Base-by-base conservation (phyloP, 208 protist species). In the Leishmania amazonensis region DNA sequence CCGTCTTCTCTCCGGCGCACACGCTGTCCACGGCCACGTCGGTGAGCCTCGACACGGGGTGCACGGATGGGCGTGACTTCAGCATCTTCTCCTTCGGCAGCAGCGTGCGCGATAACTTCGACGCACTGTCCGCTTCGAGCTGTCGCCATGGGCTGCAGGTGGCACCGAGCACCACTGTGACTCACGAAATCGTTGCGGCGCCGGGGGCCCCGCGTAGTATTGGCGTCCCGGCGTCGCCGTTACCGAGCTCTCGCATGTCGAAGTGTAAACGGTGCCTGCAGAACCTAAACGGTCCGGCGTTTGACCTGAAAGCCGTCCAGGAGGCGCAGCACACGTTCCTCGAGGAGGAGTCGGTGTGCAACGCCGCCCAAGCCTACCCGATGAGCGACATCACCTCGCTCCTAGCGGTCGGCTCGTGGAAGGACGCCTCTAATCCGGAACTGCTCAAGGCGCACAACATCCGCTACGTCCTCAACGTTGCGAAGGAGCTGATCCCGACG, bases 401-500 rank as follows among this genome's bases (percentile, higher is more conserved):
- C 67, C 72, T 97, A 13, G 96, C 80, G 49, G 83, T 97, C 49
- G 95, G 95, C 42, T 89, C 89, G 40, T 96, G 91, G 91, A 88
- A 87, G 74, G 95, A 97, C 80, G 92, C 93, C 8, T 67, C 81
- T 0, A 79, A 94, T 83, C 87, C 81, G 54, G 79, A 88, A 9
- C 78, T 93, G 70, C 86, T 97, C 45, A 73, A 75, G 17, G 42
- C 68, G 19, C 75, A 90, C 38, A 60, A 77, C 76, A 96, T 97
- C 71, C 86, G 84, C 62, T 93, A 96, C 82, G 87, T 96, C 24
- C 81, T 97, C 53, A 97, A 96, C 83, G 88, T 96, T 17, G 93
- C 94, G 40, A 84, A 91, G 60, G 93, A 97, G 83, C 84, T 93
- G 60, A 79, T 86, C 47, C 83, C 83, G 24, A 75, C 82, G 17